These are phyloP conservation scores for Limonium bicolor DNA, from an alignment of 148 eudicot genomes.

Conservation along the genomic window DNA sequence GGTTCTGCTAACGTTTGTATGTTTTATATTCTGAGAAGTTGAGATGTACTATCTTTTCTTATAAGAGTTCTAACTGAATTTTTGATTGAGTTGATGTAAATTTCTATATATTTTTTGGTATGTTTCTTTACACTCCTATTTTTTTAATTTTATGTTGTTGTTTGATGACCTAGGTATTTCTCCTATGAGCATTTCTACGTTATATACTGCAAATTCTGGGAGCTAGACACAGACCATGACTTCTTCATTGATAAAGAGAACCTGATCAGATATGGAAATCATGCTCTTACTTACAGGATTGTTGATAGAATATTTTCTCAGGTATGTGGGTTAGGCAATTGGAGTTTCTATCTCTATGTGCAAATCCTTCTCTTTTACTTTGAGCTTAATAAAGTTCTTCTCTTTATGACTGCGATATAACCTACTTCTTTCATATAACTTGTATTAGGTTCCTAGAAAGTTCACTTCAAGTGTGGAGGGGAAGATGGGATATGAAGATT, in stretches of 20 bases:
- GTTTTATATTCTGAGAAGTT: too few species aligned
- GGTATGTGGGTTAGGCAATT: constrained; percentile 32
- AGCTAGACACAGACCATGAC: constrained; percentile 92
- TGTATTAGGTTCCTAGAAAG: constrained; percentile 61
- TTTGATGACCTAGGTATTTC: constrained; percentile 48
- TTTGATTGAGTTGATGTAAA: too few species aligned
- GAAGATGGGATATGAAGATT: constrained; percentile 99
- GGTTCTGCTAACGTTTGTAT: too few species aligned
- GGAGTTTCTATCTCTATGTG: too few species aligned
- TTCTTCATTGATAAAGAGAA: constrained; percentile 91
- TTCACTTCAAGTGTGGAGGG: constrained; percentile 89
- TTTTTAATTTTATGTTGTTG: too few species aligned
- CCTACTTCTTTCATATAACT: too few species aligned
- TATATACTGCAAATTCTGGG: constrained; percentile 97
- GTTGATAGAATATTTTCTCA: constrained; percentile 92
- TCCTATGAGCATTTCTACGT: constrained; percentile 96
- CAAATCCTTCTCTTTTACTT: too few species aligned
- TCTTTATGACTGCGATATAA: too few species aligned
- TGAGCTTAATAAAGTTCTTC: too few species aligned
- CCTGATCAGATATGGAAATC: constrained; percentile 91
- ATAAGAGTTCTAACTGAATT: too few species aligned
- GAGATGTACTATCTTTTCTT: too few species aligned
- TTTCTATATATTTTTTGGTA: too few species aligned
- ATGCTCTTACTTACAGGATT: constrained; percentile 89
- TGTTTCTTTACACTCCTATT: background rate